phyloP scores from a whole-genome alignment of 768 basidiomycete genomes.

The Leccinum subgranulosum region DNA sequence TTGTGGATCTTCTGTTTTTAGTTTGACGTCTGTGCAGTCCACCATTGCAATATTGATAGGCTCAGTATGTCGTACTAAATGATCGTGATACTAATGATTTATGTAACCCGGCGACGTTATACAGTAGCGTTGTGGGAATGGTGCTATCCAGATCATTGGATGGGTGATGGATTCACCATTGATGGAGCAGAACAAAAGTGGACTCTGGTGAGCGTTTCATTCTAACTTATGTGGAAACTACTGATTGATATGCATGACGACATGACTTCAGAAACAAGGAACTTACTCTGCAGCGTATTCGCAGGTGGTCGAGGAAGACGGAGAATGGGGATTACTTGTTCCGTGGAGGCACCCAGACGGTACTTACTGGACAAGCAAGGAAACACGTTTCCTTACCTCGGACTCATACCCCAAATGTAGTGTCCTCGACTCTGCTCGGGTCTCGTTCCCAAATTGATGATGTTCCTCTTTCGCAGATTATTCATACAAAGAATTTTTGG shows the following conservation, averaged over 20 bases:
- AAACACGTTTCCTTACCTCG: slow-evolving; percentile 22
- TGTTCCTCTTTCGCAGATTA: slow-evolving; percentile 19
- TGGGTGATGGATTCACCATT: slow-evolving; percentile 20
- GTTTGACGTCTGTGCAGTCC: slow-evolving; percentile 13
- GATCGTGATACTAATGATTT: not conserved
- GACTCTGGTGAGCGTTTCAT: slow-evolving; percentile 19
- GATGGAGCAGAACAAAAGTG: slow-evolving; percentile 12
- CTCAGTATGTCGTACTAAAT: slow-evolving; percentile 7
- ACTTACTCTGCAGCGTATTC: slow-evolving; percentile 24
- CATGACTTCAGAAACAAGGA: slow-evolving; percentile 9
- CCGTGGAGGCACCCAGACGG: slow-evolving; percentile 26
- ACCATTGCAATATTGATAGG: slow-evolving; percentile 25
- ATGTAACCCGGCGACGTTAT: not conserved
- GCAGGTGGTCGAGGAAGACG: slow-evolving; percentile 17
- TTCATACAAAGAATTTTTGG: slow-evolving; percentile 25
- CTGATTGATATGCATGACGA: not conserved
- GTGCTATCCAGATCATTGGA: slow-evolving; percentile 29
- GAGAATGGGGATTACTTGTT: slow-evolving; percentile 16
- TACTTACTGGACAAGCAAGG: slow-evolving; percentile 22
- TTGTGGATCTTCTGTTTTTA: not conserved
- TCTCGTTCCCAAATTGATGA: not conserved
- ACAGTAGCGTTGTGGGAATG: slow-evolving; percentile 31
- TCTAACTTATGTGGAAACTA: not conserved
- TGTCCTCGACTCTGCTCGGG: not conserved
- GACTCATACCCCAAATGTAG: slow-evolving; percentile 23